phyloP scores from a whole-genome alignment of 2,329 filamentous ascomycete species.

The Colletotrichum sp. region DNA sequence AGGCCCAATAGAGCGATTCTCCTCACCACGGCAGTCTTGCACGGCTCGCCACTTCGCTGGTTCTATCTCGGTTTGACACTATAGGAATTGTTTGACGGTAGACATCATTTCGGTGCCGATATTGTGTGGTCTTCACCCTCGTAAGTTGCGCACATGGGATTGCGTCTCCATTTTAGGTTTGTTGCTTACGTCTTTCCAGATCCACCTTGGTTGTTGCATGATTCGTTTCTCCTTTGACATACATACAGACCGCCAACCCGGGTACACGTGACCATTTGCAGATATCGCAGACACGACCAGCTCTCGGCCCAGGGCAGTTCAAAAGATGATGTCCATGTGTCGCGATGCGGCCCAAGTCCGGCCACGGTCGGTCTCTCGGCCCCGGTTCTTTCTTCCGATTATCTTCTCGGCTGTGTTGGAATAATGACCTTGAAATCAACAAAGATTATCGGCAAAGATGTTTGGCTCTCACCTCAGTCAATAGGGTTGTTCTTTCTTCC shows the following conservation, averaged over 20 bases:
- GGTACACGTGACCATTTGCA: background rate
- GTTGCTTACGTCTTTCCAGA: background rate
- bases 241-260: background rate
- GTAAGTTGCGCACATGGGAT: background rate
- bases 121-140: background rate
- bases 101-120: background rate
- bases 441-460: background rate
- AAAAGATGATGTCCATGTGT: background rate
- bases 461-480: background rate
- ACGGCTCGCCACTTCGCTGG: background rate
- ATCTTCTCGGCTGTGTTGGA: background rate
- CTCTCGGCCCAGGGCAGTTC: background rate
- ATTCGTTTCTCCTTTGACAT: background rate
- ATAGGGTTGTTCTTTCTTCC: background rate
- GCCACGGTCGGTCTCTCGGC: background rate
- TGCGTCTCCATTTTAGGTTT: background rate
- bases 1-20: slow-evolving; percentile 22
- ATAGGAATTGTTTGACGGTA: background rate
- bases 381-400: background rate
- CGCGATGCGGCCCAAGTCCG: background rate
- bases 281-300: background rate
- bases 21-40: background rate
- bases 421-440: background rate
- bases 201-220: background rate
- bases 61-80: background rate